Percentiles rank a stretch among this genome's conserved stretches.
These are phyloP conservation scores for Exophiala sideris DNA, from an alignment of 2,329 filamentous ascomycete genomes.

Conservation along the genomic window DNA sequence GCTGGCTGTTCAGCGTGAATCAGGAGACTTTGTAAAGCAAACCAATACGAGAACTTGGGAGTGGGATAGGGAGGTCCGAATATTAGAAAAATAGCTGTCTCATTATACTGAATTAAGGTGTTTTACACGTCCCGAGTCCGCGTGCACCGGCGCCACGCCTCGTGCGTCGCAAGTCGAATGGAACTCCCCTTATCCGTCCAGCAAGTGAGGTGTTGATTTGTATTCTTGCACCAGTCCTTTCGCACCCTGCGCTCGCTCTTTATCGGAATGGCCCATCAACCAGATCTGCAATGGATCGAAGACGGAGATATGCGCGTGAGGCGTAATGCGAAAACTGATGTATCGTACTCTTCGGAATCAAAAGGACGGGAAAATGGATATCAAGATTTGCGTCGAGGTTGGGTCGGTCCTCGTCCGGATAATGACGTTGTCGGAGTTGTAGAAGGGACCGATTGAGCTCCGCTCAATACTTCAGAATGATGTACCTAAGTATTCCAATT, in stretches of 20 bases:
- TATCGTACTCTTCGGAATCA: conserved; percentile 19
- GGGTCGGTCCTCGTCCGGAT: conserved; percentile 24
- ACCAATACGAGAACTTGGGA: neutral
- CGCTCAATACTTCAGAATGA: conserved; percentile 80
- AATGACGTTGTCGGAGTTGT: conserved; percentile 27
- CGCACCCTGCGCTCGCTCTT: conserved; percentile 3
- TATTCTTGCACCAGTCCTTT: conserved; percentile 14
- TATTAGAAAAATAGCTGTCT: conserved; percentile 12
- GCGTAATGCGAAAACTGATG: neutral
- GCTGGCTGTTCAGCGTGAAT: neutral
- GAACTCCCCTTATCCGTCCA: conserved; percentile 17
- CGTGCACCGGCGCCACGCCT: conserved; percentile 12
- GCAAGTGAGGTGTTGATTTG: conserved; percentile 15
- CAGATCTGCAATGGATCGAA: too few relatives aligned
- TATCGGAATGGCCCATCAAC: neutral
- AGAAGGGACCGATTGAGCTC: conserved; percentile 20
- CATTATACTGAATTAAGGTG: conserved; percentile 26
- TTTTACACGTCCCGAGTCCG: conserved; percentile 16
- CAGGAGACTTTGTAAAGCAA: neutral
- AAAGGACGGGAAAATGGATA: conserved; percentile 24
- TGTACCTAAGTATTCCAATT: conserved; percentile 55
- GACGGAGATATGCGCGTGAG: neutral
- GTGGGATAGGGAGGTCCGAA: neutral
- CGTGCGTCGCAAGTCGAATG: conserved; percentile 17
- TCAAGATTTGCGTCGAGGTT: conserved; percentile 21